Evolutionary conservation across 345 rosid species (phyloP).

Genomic region (Iberis pinnata): DNA sequence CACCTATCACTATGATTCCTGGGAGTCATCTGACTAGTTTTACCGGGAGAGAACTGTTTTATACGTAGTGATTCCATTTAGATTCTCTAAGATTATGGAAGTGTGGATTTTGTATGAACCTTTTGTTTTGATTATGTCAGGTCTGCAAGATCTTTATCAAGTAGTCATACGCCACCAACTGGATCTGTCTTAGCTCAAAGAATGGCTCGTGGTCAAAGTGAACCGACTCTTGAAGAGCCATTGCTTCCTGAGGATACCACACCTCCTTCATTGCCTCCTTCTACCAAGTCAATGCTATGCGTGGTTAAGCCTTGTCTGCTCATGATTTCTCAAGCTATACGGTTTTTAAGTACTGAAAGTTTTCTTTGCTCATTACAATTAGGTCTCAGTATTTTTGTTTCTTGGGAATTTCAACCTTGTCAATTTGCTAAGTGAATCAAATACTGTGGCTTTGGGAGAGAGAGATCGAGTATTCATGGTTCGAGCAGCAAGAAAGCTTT

Average conservation of each 20-base stretch:
- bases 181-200: conserved; percentile 52
- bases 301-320: conserved; percentile 38
- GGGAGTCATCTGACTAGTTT: conserved; percentile 35
- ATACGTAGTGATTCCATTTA: conserved; percentile 37
- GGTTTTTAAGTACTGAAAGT: neutral
- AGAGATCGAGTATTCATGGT: conserved; percentile 40
- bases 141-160: conserved; percentile 77
- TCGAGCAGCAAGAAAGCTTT: conserved; percentile 50
- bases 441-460: conserved; percentile 25
- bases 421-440: conserved; percentile 23
- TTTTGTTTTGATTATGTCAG: conserved; percentile 29
- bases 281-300: conserved; percentile 54
- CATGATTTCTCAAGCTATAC: neutral
- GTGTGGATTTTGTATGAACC: too few relatives aligned
- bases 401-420: conserved; percentile 46
- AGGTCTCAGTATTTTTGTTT: conserved; percentile 51
- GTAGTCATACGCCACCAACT: conserved; percentile 60
- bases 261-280: conserved; percentile 37
- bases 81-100: neutral
- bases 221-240: conserved; percentile 51
- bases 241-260: conserved; percentile 41
- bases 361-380: neutral
- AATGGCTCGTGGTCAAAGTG: conserved; percentile 36
- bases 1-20: conserved; percentile 56
- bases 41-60: conserved; percentile 53